Percentiles rank a stretch among this genome's conserved stretches.
Evolutionary conservation across 305 asterid species (phyloP).

Genomic region (Euphrasia arctica): DNA sequence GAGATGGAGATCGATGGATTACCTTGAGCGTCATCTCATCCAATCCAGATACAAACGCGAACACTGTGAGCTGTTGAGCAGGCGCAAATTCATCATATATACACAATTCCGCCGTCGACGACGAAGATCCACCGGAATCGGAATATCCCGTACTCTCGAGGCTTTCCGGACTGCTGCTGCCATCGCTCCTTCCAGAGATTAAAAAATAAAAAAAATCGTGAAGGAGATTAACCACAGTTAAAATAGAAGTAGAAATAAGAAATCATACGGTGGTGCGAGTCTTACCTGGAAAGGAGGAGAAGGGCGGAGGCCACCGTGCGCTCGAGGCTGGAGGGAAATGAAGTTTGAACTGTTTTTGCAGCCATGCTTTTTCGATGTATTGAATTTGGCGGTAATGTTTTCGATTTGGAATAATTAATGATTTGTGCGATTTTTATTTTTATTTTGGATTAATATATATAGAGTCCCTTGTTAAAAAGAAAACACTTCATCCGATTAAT

Average conservation of each 20-base stretch:
- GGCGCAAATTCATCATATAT: constrained; percentile 29
- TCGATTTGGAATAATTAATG: constrained; percentile 19
- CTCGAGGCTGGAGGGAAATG: constrained; percentile 62
- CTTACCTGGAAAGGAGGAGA: constrained; percentile 67
- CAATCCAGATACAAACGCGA: constrained; percentile 34
- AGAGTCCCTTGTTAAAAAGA: too few species aligned
- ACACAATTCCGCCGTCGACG: constrained; percentile 36
- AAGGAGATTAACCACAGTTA: not conserved
- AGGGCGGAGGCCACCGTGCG: constrained; percentile 75
- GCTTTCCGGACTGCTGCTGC: constrained; percentile 38
- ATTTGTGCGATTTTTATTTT: not conserved
- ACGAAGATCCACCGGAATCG: constrained; percentile 27
- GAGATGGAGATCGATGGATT: constrained; percentile 19
- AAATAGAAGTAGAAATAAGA: not conserved
- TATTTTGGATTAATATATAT: not conserved
- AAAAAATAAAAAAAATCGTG: constrained; percentile 1
- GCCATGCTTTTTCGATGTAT: constrained; percentile 33
- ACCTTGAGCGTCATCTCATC: constrained; percentile 59
- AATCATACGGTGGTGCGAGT: constrained; percentile 7
- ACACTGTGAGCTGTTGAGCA: constrained; percentile 37
- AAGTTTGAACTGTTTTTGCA: constrained; percentile 36
- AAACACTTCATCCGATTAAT: not conserved
- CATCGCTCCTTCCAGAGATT: constrained; percentile 19
- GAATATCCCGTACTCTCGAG: constrained; percentile 35
- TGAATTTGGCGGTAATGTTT: constrained; percentile 55